Evolutionary conservation across 306 rosid genomes (phyloP).

Genomic region (Luffa acutangula): DNA sequence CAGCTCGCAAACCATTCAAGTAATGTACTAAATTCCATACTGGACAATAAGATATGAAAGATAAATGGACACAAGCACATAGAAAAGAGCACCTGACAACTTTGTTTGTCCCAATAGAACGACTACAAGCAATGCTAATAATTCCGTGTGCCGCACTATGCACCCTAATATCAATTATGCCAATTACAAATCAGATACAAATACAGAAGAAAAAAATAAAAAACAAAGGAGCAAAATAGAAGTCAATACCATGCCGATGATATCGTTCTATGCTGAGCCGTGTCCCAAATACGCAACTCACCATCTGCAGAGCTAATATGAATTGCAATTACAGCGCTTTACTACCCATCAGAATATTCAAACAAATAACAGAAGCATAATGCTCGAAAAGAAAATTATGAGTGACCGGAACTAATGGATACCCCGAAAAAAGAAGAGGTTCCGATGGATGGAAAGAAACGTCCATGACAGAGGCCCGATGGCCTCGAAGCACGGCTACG

Average conservation of each 20-base stretch:
- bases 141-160: constrained; percentile 88
- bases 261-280: constrained; percentile 55
- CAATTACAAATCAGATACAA: not conserved
- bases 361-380: not conserved
- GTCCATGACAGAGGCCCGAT: constrained; percentile 78
- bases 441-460: constrained; percentile 51
- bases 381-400: not conserved
- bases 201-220: not conserved
- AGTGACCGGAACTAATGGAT: not conserved
- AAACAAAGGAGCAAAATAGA: not conserved
- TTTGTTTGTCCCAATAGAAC: constrained; percentile 50
- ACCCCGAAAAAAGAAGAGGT: constrained; percentile 64
- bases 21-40: not conserved
- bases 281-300: constrained; percentile 84
- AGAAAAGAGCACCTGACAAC: constrained; percentile 47
- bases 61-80: not conserved
- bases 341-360: not conserved
- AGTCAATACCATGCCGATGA: constrained; percentile 60
- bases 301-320: constrained; percentile 63
- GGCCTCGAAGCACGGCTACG: constrained; percentile 77
- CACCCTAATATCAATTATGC: constrained; percentile 30
- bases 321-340: not conserved
- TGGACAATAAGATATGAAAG: not conserved
- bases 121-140: constrained; percentile 45
- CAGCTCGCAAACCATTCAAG: constrained; percentile 5